These are phyloP conservation scores for Colletotrichum musicola DNA, from an alignment of 2,329 filamentous ascomycete genomes.

Conservation along the genomic window DNA sequence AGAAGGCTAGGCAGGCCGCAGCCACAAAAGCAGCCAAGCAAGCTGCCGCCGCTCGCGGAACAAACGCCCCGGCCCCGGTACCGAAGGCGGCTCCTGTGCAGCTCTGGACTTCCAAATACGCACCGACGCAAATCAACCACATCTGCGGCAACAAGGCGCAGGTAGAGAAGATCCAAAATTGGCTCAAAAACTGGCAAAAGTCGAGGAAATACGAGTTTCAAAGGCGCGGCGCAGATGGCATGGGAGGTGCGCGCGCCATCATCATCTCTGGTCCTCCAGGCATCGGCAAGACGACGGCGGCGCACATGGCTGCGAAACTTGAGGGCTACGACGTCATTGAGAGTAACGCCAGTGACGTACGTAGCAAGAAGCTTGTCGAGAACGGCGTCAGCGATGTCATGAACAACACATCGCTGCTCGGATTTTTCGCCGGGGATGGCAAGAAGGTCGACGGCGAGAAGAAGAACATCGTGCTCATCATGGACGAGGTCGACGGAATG, in stretches of 20 bases:
- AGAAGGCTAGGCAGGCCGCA: constrained; percentile 69
- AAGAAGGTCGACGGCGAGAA: constrained; percentile 84
- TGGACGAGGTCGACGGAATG: constrained; percentile 99
- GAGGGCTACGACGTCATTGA: constrained; percentile 95
- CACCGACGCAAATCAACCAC: constrained; percentile 84
- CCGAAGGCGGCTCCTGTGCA: constrained; percentile 62
- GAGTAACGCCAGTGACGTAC: constrained; percentile 93
- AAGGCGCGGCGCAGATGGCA: constrained; percentile 84
- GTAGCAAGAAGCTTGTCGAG: constrained; percentile 97
- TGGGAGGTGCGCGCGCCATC: constrained; percentile 86
- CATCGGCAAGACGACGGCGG: constrained; percentile 97
- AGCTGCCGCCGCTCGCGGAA: constrained; percentile 58
- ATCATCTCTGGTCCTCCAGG: constrained; percentile 96
- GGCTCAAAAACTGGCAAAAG: constrained; percentile 87
- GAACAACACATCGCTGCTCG: constrained; percentile 91
- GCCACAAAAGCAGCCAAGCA: constrained; percentile 67
- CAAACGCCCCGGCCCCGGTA: constrained; percentile 50
- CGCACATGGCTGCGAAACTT: constrained; percentile 91
- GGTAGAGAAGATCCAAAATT: constrained; percentile 90
- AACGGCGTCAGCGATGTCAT: constrained; percentile 88
- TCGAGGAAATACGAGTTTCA: constrained; percentile 85
- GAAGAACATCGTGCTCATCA: constrained; percentile 95
- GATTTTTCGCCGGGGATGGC: constrained; percentile 88
- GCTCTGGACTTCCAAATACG: constrained; percentile 96
- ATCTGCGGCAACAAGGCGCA: constrained; percentile 95